Evolutionary conservation across 306 rosid species (phyloP), one percentile per base, ranked within the genome.

Genomic region (Corylus heterophylla): DNA sequence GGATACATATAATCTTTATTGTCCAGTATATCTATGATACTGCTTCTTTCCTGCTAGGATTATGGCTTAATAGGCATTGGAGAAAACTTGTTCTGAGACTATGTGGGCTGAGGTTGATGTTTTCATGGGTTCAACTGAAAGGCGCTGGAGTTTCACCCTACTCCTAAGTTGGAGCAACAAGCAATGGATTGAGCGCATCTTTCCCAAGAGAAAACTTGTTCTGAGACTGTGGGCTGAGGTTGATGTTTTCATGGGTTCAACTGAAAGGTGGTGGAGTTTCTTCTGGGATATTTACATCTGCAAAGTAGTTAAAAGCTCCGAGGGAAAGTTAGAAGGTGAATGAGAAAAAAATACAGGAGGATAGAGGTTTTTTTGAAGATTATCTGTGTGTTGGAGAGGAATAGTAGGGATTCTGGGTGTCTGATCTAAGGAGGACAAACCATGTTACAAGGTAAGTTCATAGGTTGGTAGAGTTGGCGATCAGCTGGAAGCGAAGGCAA

Each of bases 41-140:
- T 8, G 8, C 49, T 67, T 16, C 13, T 18, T 12, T 37, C 5
- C 42, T 63, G 72, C 72, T 67, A 64, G 48, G 70, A 31, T 67
- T n/a, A 39, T 67, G 51, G 72, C 49, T 37, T 67, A 7, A 18
- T 39, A 39, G 51, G 45, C 37, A 63, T 27, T 63, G 69, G 29
- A 39, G 49, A 37, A 8, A 17, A 14, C 25, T 42, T 42, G 8
- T 42, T 42, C 8, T 42, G 45, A 6, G 45, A 42, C 6, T 42
- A 42, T 42, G 45, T 67, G 16, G 72, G 72, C 29, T n/a, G 72
- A 44, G 51, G 51, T 68, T 68, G 51, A 68, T 44, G 51, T 42
- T 42, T 14, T 44, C 51, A 42, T 18, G 51, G 72, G 42, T 68
- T 68, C 9, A 44, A 20, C 7, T 10, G 72, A 18, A 39, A 39